Evolutionary conservation across 2,329 filamentous ascomycete species (phyloP).

Genomic region (Exophiala xenobiotica): DNA sequence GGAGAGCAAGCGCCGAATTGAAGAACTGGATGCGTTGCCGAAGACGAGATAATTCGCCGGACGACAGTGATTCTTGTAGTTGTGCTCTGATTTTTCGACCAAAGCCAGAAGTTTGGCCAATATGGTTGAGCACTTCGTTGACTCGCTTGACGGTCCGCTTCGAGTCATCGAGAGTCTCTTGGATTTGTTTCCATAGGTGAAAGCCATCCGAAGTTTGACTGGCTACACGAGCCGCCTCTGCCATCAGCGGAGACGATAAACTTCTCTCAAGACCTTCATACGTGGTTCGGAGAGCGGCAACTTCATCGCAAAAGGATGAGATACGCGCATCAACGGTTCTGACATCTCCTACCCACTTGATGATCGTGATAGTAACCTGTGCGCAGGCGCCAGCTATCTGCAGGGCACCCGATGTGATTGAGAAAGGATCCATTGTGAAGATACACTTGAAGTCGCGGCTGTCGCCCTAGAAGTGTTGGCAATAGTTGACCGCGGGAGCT

Average conservation of each 20-base stretch:
- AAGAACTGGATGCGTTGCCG: slow-evolving; percentile 28
- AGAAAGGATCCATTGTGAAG: slow-evolving; percentile 23
- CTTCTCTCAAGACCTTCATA: slow-evolving; percentile 27
- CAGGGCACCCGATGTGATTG: slow-evolving; percentile 15
- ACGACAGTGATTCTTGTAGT: slow-evolving; percentile 22
- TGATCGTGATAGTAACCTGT: slow-evolving; percentile 25
- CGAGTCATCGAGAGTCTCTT: slow-evolving; percentile 24
- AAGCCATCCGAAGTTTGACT: slow-evolving; percentile 24
- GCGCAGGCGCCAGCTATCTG: slow-evolving; percentile 27
- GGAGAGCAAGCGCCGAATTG: slow-evolving; percentile 25
- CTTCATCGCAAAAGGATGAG: slow-evolving; percentile 25
- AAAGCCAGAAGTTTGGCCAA: slow-evolving; percentile 20
- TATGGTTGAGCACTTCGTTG: slow-evolving; percentile 24
- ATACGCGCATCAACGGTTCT: slow-evolving; percentile 27
- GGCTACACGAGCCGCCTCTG: slow-evolving; percentile 26
- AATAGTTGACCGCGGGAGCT: neutral
- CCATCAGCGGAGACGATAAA: slow-evolving; percentile 23
- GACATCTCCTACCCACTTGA: slow-evolving; percentile 27
- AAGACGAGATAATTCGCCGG: slow-evolving; percentile 27
- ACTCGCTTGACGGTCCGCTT: slow-evolving; percentile 23
- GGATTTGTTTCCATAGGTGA: slow-evolving; percentile 28
- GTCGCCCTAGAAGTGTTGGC: neutral
- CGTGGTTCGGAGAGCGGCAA: slow-evolving; percentile 21
- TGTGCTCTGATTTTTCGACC: slow-evolving; percentile 21
- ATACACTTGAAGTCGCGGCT: neutral